Percentiles rank a stretch among this genome's conserved stretches.
phyloP scores from a whole-genome alignment of 1,284 basidiomycete genomes.

The Moesziomyces sp. region DNA sequence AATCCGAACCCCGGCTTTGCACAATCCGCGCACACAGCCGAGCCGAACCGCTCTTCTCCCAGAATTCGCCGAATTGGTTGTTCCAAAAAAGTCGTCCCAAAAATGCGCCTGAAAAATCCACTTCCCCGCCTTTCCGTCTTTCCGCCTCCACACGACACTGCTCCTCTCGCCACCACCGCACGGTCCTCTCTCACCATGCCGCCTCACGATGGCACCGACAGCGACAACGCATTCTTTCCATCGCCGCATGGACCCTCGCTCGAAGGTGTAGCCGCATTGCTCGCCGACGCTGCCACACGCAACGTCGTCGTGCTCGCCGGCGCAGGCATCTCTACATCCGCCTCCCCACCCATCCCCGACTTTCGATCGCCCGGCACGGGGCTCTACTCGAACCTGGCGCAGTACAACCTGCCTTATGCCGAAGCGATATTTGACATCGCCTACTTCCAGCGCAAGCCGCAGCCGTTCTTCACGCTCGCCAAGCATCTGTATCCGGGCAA shows the following conservation, averaged over 20 bases:
- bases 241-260: conserved; percentile 36
- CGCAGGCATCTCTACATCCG: conserved; percentile 71
- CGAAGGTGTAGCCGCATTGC: conserved; percentile 34
- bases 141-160: too few relatives aligned
- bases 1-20: too few relatives aligned
- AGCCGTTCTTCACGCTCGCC: conserved; percentile 69
- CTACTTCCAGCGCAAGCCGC: conserved; percentile 68
- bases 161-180: not conserved
- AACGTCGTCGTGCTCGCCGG: conserved; percentile 71
- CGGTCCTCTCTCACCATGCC: not conserved
- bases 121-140: too few relatives aligned
- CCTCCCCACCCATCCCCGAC: conserved; percentile 69
- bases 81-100: too few relatives aligned
- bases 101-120: too few relatives aligned
- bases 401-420: conserved; percentile 72
- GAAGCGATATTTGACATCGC: conserved; percentile 73
- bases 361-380: conserved; percentile 71
- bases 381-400: conserved; percentile 71
- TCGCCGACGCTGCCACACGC: conserved; percentile 26
- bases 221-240: conserved; percentile 30
- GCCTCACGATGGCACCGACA: not conserved
- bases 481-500: conserved; percentile 89
- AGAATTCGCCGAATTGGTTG: too few relatives aligned
- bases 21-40: too few relatives aligned
- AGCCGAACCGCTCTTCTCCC: too few relatives aligned